Conservation (phyloP, 331 rosid genomes). For the Stylosanthes scabra region DNA sequence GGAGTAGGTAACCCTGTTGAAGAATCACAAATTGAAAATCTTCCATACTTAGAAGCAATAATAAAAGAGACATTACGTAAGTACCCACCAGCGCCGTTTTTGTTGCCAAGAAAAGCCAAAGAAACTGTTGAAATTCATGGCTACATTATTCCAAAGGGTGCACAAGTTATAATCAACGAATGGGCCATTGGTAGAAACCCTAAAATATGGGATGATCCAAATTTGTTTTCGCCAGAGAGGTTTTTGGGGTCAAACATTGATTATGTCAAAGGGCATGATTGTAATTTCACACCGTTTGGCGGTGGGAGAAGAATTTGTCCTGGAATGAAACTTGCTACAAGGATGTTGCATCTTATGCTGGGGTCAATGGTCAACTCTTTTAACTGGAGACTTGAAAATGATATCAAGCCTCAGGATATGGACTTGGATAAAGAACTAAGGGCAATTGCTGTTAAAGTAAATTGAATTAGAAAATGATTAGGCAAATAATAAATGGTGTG, state of each 20-base stretch:
- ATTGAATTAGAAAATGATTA: background rate
- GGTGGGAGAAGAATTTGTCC: slow-evolving; percentile 38
- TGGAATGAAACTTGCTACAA: slow-evolving; percentile 34
- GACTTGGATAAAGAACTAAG: slow-evolving; percentile 26
- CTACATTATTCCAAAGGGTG: slow-evolving; percentile 35
- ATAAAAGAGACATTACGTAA: slow-evolving; percentile 32
- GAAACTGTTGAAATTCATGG: background rate
- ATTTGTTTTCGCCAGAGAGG: slow-evolving; percentile 30
- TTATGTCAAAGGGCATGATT: slow-evolving; percentile 28
- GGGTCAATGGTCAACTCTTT: slow-evolving; percentile 36
- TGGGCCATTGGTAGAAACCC: slow-evolving; percentile 39
- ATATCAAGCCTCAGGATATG: background rate
- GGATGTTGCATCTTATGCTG: slow-evolving; percentile 29
- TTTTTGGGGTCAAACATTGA: slow-evolving; percentile 34
- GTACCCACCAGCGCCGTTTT: slow-evolving; percentile 37
- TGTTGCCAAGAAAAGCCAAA: slow-evolving; percentile 35
- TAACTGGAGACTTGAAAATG: slow-evolving; percentile 39
- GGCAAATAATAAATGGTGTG: too few relatives aligned
- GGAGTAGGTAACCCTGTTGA: slow-evolving; percentile 29
- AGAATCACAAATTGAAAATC: slow-evolving; percentile 30
- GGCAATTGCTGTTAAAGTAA: slow-evolving; percentile 21
- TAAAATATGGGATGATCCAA: slow-evolving; percentile 28
- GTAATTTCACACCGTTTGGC: slow-evolving; percentile 38
- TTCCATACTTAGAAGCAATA: slow-evolving; percentile 41
- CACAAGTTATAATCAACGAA: slow-evolving; percentile 28